Evolutionary conservation across 108 stramenopile species (phyloP).

Genomic region (Seminavis robusta): DNA sequence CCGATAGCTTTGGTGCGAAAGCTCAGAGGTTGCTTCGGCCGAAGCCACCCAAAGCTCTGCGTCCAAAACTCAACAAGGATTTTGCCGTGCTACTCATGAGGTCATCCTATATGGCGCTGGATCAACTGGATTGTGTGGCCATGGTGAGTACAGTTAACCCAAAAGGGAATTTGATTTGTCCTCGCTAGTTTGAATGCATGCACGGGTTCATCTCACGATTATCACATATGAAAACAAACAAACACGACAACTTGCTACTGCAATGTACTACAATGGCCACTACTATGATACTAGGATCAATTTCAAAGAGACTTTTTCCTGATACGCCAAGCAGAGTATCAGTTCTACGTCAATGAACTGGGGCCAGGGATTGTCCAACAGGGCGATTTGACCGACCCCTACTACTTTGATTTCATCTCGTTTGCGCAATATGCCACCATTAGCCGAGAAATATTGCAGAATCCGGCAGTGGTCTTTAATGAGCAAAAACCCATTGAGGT

Average conservation of each 20-base stretch:
- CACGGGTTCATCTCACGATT: too few species aligned
- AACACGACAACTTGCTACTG: neutral
- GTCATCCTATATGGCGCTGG: slow-evolving; percentile 77
- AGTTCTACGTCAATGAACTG: slow-evolving; percentile 51
- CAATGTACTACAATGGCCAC: too few species aligned
- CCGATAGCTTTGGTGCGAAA: slow-evolving; percentile 52
- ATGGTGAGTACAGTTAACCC: slow-evolving; percentile 54
- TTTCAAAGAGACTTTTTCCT: slow-evolving; percentile 83
- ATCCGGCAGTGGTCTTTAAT: slow-evolving; percentile 67
- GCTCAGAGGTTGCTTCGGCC: slow-evolving; percentile 54
- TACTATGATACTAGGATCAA: slow-evolving; percentile 61
- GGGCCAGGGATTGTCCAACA: slow-evolving; percentile 67
- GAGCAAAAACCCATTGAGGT: slow-evolving; percentile 68
- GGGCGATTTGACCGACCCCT: slow-evolving; percentile 80
- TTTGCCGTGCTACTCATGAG: slow-evolving; percentile 84
- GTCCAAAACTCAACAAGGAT: slow-evolving; percentile 65
- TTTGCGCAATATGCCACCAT: slow-evolving; percentile 85
- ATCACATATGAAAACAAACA: too few species aligned
- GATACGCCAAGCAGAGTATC: slow-evolving; percentile 51
- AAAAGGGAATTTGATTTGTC: too few species aligned
- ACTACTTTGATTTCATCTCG: slow-evolving; percentile 89
- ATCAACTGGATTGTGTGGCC: slow-evolving; percentile 71
- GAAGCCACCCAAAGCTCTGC: slow-evolving; percentile 60
- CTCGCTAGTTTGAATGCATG: too few species aligned
- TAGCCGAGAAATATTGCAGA: slow-evolving; percentile 47